phyloP scores from a whole-genome alignment of 257 asterid species.

The Agastache rugosa region DNA sequence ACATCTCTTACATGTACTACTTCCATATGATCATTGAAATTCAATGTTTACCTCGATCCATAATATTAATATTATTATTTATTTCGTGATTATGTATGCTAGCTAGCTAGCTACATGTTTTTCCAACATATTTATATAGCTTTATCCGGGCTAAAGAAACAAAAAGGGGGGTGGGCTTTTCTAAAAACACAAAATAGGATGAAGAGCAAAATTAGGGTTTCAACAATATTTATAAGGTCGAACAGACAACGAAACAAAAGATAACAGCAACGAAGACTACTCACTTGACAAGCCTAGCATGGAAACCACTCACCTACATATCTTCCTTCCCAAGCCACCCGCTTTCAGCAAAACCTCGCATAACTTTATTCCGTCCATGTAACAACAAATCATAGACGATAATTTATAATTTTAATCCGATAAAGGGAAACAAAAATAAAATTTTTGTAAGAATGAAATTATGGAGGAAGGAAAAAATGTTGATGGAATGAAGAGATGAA shows the following conservation, averaged over 20 bases:
- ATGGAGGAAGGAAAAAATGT: not conserved
- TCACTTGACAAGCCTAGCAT: slow-evolving; percentile 64
- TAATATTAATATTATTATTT: no score
- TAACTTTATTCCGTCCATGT: not conserved
- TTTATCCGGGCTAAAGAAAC: not conserved
- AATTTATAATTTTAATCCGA: not conserved
- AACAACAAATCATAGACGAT: not conserved
- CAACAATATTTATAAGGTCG: slow-evolving; percentile 56
- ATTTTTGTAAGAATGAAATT: not conserved
- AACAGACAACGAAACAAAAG: slow-evolving; percentile 83
- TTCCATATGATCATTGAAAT: no score
- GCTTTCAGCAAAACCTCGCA: not conserved
- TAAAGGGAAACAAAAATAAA: not conserved
- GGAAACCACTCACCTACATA: slow-evolving; percentile 57
- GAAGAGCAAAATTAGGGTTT: slow-evolving; percentile 46
- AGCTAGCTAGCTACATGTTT: no score
- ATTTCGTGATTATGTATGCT: not conserved
- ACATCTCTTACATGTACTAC: not conserved
- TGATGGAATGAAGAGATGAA: not conserved
- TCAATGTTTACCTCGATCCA: no score
- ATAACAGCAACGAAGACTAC: slow-evolving; percentile 55
- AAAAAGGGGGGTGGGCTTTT: not conserved
- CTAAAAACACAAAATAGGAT: not conserved
- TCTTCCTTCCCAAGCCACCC: not conserved
- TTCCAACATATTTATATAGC: not conserved